A percentile compares a stretch with the other conserved stretches of the same genome.
These are phyloP conservation scores for Microbotryum scabiosae DNA, from an alignment of 1,284 basidiomycete genomes.

Conservation along the genomic window DNA sequence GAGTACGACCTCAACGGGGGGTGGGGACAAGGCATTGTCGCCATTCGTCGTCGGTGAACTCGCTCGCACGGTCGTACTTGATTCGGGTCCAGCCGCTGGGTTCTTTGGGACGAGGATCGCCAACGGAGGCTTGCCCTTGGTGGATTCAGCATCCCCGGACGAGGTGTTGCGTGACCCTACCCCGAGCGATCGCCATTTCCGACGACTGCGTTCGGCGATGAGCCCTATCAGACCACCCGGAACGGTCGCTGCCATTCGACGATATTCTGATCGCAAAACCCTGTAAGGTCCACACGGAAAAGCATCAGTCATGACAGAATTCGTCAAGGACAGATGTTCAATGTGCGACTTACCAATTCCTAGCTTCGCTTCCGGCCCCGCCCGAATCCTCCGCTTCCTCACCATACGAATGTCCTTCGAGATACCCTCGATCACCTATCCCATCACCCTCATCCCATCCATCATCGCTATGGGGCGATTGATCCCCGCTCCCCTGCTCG, in stretches of 20 bases:
- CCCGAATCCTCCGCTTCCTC: slow-evolving; percentile 15
- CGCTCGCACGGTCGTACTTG: slow-evolving; percentile 5
- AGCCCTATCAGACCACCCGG: slow-evolving; percentile 17
- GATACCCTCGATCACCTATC: slow-evolving; percentile 26
- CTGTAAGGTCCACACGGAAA: not conserved
- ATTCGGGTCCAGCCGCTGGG: slow-evolving; percentile 9
- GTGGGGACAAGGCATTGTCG: not conserved
- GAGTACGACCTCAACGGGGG: slow-evolving; percentile 20
- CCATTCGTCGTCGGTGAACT: not conserved
- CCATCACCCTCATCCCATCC: slow-evolving; percentile 26
- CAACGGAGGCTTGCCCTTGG: not conserved
- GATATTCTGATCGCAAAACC: slow-evolving; percentile 18
- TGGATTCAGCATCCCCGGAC: not conserved
- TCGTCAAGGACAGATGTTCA: not conserved
- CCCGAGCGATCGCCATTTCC: slow-evolving; percentile 29
- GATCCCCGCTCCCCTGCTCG: slow-evolving; percentile 11
- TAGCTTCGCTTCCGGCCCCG: not conserved
- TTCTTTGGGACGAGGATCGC: not conserved
- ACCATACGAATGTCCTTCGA: slow-evolving; percentile 24
- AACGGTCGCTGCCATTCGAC: slow-evolving; percentile 3
- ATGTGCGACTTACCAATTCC: slow-evolving; percentile 8
- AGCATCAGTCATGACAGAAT: not conserved
- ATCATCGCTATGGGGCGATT: not conserved
- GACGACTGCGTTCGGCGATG: slow-evolving; percentile 21
- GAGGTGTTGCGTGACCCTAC: slow-evolving; percentile 7